Evolutionary conservation across 345 rosid species (phyloP), one percentile per base, ranked within the genome.

Genomic region (Anastatica hierochuntica): DNA sequence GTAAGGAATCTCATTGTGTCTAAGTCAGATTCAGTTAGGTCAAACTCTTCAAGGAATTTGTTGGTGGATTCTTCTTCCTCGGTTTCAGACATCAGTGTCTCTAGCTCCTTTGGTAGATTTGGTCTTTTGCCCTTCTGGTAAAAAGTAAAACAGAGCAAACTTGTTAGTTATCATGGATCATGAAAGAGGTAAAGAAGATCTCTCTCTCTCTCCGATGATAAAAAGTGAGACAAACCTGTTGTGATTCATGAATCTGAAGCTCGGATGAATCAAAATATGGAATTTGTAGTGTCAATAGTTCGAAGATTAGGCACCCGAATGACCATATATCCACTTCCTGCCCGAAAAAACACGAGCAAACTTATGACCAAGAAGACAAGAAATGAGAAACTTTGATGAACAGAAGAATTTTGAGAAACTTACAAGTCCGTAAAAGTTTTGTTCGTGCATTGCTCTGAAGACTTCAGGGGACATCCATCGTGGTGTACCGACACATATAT

Each of bases 401-500:
- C 45, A 34, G 18, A 2, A 8, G 19, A 29, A n/a, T 26, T 24
- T 19, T 31, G 4, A 49, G 65, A 53, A 65, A 56, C 74, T 55
- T 79, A 88, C 98, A 75, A 92, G 70, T 58, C 98, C 96, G 35
- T 88, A 92, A 10, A 14, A 43, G 48, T 43, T 74, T 3, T 26
- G 77, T 39, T 84, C 72, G 52, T 79, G 76, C 96, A 83, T 83
- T 43, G 97, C 75, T 56, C 41, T 73, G 42, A 88, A 60, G 60
- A 92, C 97, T 72, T 92, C 98, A 7, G 98, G 98, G 51, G 97
- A 96, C 95, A 92, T 88, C 97, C 98, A 92, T 7, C 97, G 83
- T 4, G 98, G 97, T 3, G 97, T 92, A 66, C 98, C 98, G 35
- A 92, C 97, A 77, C 98, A 92, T 49, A 72, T 52, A 64, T 81